Base-by-base conservation (phyloP, 2,329 filamentous ascomycete species). In the Trichoderma breve region DNA sequence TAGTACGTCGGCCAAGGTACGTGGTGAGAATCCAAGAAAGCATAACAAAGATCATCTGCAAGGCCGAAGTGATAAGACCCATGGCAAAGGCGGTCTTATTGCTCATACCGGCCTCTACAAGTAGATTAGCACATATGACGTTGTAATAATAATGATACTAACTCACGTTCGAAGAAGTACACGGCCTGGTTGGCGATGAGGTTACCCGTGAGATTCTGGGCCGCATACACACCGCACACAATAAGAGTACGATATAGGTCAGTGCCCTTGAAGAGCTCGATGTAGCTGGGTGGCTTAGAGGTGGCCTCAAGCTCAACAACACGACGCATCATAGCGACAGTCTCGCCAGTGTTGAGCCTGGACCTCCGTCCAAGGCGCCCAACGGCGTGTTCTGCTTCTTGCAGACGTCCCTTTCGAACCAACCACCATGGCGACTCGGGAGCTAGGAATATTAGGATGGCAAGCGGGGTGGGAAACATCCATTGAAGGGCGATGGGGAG, bases 1-100 rank as follows among this genome's bases (percentile, higher is more conserved):
- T 63, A 15, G 61, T 63, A 14, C 61, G 61, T 30, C 61, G 61
- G 24, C 61, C 61, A 63, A 63, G 14, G 14, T 63, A 63, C 8
- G 61, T 63, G 6, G 61, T 63, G 61, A 63, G 61, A 21, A 63
- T 63, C 61, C 61, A 63, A 63, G 61, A 63, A 24, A 63, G 61
- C 61, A 63, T 63, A 30, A 63, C 61, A 63, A 63, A 63, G 26
- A 63, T 63, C 61, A 63, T 63, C 36, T 63, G 61, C 14, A 63
- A 47, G 15, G 61, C 61, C 1, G 36, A 63, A 36, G 61, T 63
- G 15, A 63, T 63, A 30, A 63, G 61, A n/a, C 61, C 61, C 15
- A 63, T 24, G 1, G 61, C 61, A 47, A 63, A 63, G 24, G 61
- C 61, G 12, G 61, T 63, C 47, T 63, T 43, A 6, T 63, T 63